These are phyloP conservation scores for Mycena capillaripes DNA, from an alignment of 768 basidiomycete genomes.

Conservation along the genomic window DNA sequence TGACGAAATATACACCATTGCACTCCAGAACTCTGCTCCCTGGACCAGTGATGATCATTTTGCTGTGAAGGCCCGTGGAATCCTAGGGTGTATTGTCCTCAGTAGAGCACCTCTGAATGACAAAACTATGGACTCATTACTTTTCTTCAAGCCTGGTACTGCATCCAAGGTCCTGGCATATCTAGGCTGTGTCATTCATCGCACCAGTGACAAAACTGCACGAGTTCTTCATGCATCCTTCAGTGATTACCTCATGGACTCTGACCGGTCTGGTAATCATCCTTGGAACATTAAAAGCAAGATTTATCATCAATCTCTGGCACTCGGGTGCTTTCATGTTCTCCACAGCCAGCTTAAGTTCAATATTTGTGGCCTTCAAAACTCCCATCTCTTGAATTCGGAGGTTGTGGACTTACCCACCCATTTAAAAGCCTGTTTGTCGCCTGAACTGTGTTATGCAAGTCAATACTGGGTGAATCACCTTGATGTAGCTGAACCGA, in stretches of 20 bases:
- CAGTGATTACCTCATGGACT: not conserved
- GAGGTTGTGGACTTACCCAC: not conserved
- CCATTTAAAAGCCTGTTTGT: too few species aligned
- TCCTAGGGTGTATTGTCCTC: not conserved
- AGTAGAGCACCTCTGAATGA: not conserved
- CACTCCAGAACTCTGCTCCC: not conserved
- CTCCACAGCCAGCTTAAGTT: not conserved
- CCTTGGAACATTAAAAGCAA: not conserved
- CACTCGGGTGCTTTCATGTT: not conserved
- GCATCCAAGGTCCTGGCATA: not conserved
- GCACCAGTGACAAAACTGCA: not conserved
- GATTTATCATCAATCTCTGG: not conserved
- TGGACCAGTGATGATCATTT: not conserved
- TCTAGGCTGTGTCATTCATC: not conserved
- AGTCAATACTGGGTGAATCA: not conserved
- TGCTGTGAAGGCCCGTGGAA: not conserved
- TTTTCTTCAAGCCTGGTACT: not conserved
- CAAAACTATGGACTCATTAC: not conserved
- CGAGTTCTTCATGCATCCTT: not conserved
- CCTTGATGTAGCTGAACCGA: not conserved
- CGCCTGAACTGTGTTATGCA: not conserved
- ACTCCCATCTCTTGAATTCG: not conserved
- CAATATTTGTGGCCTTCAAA: not conserved
- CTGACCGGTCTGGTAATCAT: not conserved
- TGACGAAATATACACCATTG: not conserved